Conservation (phyloP, 352 stramenopile genomes). For the Saprolegnia diclina region DNA sequence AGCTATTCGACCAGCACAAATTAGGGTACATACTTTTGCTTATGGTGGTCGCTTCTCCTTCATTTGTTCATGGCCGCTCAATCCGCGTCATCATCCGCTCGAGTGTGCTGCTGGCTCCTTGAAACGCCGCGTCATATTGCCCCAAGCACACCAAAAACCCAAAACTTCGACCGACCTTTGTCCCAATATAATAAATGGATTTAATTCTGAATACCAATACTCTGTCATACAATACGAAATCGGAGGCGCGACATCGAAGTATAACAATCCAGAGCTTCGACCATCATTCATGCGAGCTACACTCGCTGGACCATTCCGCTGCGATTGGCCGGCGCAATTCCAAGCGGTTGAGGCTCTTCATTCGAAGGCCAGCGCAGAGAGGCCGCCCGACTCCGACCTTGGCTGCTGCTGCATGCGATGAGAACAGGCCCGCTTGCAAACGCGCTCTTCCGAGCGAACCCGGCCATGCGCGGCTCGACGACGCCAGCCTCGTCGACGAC, state of each 20-base stretch:
- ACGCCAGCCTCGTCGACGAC: background rate
- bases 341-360: constrained; percentile 10
- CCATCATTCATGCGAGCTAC: constrained; percentile 8
- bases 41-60: too few species aligned
- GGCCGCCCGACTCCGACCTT: background rate
- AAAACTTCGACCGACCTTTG: constrained; percentile 2
- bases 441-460: background rate
- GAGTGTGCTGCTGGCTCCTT: background rate
- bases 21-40: too few species aligned
- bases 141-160: background rate
- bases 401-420: background rate
- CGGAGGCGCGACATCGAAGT: background rate
- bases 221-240: background rate
- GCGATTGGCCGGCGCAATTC: constrained; percentile 5
- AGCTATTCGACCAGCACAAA: too few species aligned
- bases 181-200: background rate
- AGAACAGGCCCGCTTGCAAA: constrained; percentile 11
- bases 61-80: too few species aligned
- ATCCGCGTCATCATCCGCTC: background rate
- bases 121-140: too few species aligned
- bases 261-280: constrained; percentile 15
- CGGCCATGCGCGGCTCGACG: background rate
- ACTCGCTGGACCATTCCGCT: background rate
- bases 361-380: background rate
- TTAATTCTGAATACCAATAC: background rate